phyloP scores from a whole-genome alignment of 805 yeast genomes.

The Myxozyma vanderwaltii region DNA sequence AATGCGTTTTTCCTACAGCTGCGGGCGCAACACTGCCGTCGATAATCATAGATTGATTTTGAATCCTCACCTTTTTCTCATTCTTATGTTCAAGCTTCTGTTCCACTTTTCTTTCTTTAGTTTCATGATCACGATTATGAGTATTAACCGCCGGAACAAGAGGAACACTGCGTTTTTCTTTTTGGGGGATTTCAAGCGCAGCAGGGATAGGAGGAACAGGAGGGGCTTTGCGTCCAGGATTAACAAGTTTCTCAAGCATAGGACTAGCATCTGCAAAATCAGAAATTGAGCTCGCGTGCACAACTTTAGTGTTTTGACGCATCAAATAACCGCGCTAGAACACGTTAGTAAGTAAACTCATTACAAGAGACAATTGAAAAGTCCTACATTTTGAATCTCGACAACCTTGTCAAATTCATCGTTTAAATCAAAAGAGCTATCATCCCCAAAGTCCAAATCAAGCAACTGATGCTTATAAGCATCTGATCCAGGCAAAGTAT shows the following conservation, averaged over 20 bases:
- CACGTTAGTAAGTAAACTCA: background rate
- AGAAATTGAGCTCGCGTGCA: constrained; percentile 22
- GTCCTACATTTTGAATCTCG: constrained; percentile 24
- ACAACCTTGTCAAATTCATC: constrained; percentile 29
- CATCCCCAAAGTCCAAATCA: constrained; percentile 21
- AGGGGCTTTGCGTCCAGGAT: background rate
- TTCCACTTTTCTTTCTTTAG: background rate
- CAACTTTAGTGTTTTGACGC: constrained; percentile 29
- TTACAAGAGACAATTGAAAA: no score
- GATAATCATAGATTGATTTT: constrained; percentile 5
- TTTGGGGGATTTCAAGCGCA: background rate
- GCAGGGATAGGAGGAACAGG: background rate
- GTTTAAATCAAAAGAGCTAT: constrained; percentile 21
- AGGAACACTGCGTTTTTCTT: constrained; percentile 1
- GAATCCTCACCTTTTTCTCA: background rate
- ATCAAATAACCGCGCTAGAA: constrained; percentile 30
- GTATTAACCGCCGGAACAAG: background rate
- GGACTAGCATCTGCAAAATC: constrained; percentile 15
- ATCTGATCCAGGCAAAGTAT: constrained; percentile 8
- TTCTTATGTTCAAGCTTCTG: no score
- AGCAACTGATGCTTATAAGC: constrained; percentile 3
- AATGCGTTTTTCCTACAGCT: background rate
- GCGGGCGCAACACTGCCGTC: background rate
- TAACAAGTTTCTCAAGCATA: background rate
- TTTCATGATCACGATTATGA: background rate